Conservation (phyloP, 176 grass and related monocot genomes). For the Aechmea fasciata region DNA sequence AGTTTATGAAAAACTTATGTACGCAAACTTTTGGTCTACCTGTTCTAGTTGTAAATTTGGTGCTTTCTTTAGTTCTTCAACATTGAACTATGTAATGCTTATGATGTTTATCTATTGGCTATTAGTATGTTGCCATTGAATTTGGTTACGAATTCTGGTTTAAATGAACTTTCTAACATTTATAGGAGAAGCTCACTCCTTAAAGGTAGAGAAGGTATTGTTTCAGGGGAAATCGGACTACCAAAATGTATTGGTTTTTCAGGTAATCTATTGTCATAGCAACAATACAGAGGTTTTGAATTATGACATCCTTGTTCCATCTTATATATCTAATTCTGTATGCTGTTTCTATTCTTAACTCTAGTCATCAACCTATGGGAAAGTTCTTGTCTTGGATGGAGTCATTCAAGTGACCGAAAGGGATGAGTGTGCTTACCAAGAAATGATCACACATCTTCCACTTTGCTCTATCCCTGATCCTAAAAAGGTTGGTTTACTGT, state of each 20-base stretch:
- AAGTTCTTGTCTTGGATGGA: slow-evolving; percentile 82
- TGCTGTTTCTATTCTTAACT: slow-evolving; percentile 10
- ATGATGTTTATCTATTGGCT: no score
- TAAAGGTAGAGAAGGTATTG: slow-evolving; percentile 83
- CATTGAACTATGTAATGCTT: no score
- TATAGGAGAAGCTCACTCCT: slow-evolving; percentile 85
- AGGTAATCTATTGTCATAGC: slow-evolving; percentile 28
- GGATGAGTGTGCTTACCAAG: slow-evolving; percentile 90
- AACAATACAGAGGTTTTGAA: background rate
- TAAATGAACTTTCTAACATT: background rate
- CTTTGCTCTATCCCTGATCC: slow-evolving; percentile 85
- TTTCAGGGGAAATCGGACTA: slow-evolving; percentile 87
- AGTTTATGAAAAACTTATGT: no score
- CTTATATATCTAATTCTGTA: background rate
- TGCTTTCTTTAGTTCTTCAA: no score
- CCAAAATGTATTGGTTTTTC: slow-evolving; percentile 93
- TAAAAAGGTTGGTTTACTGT: slow-evolving; percentile 47
- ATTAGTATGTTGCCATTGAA: background rate
- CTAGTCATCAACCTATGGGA: slow-evolving; percentile 84
- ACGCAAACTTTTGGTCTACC: no score
- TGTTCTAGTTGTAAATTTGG: no score
- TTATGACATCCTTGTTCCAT: background rate
- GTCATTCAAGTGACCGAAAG: slow-evolving; percentile 90
- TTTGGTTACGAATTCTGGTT: background rate
- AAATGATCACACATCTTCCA: slow-evolving; percentile 96